Percentiles rank a stretch among this genome's conserved stretches.
Conservation (phyloP, 1,139 yeast genomes). For the Kodamaea arcana region DNA sequence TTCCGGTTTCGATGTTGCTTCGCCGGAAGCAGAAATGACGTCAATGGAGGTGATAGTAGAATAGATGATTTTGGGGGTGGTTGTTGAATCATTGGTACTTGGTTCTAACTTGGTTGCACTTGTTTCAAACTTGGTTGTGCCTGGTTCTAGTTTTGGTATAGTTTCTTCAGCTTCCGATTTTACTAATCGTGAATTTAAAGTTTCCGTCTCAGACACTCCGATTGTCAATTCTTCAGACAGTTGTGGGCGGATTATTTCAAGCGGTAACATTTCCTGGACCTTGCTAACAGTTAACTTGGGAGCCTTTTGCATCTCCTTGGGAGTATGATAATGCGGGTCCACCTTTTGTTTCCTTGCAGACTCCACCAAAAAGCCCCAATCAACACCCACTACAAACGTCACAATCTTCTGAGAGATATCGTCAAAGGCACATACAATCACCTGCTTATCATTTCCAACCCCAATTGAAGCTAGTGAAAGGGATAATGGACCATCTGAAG, state of each 20-base stretch:
- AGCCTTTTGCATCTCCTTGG: constrained; percentile 33
- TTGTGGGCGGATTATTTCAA: constrained; percentile 13
- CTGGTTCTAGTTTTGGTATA: neutral
- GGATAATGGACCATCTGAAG: constrained; percentile 5
- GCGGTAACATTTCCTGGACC: constrained; percentile 29
- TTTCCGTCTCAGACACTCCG: neutral
- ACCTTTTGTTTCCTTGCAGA: constrained; percentile 46
- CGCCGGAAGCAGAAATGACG: constrained; percentile 40
- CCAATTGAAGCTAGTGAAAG: constrained; percentile 58
- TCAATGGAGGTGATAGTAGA: constrained; percentile 26
- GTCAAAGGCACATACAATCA: constrained; percentile 49
- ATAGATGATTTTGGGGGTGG: neutral
- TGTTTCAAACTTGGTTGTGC: neutral
- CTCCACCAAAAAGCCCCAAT: constrained; percentile 58
- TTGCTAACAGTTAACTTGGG: constrained; percentile 24
- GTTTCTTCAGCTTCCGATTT: neutral
- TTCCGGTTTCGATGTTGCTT: constrained; percentile 31
- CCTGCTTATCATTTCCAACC: constrained; percentile 46
- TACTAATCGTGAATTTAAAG: neutral
- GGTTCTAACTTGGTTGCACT: constrained; percentile 11
- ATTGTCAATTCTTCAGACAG: neutral
- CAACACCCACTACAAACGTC: constrained; percentile 46
- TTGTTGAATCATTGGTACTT: constrained; percentile 9
- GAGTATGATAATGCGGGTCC: constrained; percentile 52
- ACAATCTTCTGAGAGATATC: constrained; percentile 35